Evolutionary conservation across 805 yeast genomes (phyloP), one percentile per base, ranked within the genome.

Genomic region (Candida alai): DNA sequence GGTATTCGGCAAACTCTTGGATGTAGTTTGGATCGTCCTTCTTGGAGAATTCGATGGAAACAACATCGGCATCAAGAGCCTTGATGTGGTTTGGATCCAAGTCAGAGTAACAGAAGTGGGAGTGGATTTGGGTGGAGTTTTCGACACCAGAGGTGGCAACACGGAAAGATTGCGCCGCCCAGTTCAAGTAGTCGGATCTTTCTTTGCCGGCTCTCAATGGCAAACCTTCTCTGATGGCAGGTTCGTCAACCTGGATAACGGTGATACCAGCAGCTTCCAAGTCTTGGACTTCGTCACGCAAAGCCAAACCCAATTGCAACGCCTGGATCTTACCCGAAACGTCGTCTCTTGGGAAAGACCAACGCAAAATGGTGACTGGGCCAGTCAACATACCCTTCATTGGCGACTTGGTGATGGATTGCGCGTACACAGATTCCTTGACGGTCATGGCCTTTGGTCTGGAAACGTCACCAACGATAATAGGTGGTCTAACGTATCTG

Each of bases 261-360:
- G 81, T 84, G 60, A 93, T 88, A 71, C 97, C 97, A 47, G 97
- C 98, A 56, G 86, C 84, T 78, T 93, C 98, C 67, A 93, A 85
- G 68, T 93, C 98, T 61, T 82, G 76, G 56, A 93, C 98, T 79
- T 93, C 98, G 60, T 93, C 98, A 76, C 97, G 87, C 63, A 93
- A 78, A 54, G 97, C 97, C 60, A 93, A 76, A 65, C 95, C 94
- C 63, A 93, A 83, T 79, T 93, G 98, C 67, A 84, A 78, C 54
- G 97, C 87, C 77, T 93, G 98, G 52, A 79, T 77, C 75, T 84
- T 78, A 73, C 84, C 89, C 45, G 95, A 74, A 52, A 90, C 84
- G 60, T 93, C 98, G 65, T 89, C 90, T 84, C 98, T 87, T 76
- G 98, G 98, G 97, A 93, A 93, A 56, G 98, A 93, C 98, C 98